Base-by-base conservation (phyloP, 768 basidiomycete species). In the Podaxis sp. region DNA sequence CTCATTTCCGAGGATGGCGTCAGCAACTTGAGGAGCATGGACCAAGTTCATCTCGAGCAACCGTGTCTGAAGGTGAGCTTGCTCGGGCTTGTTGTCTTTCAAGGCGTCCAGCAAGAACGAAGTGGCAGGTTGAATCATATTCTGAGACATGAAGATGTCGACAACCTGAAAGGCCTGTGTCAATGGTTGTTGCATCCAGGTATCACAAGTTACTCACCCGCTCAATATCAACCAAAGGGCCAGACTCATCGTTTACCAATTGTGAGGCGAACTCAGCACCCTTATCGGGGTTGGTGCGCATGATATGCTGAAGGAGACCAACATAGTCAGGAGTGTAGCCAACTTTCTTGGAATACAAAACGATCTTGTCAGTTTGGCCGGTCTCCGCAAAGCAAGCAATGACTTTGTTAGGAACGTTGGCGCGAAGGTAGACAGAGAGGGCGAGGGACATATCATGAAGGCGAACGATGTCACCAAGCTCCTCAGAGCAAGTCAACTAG, bases 311-410 rank as follows among this genome's bases (percentile, higher is more conserved):
- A 42, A 99, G 79, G 22, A 99, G 84, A 11, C 88, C 84, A 42
- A 92, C 89, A 76, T 94, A 99, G 71, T 99, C 97, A 6, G 97
- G 97, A 19, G 80, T 85, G 73, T 97, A 95, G 30, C 87, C 90
- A 63, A 99, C 96, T 73, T 98, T 97, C 86, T 99, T 98, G 3
- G 95, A 89, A 74, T 99, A 99, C 2, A 99, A 78, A 17, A 99
- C 85, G 64, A 99, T 99, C 83, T 99, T 99, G 76, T 98, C 96
- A 40, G 88, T 97, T 76, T 99, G 97, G 17, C 96, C 97, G 0
- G 95, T 95, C 79, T 99, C 97, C 4, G 96, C 97, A 73, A 99
- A 99, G 82, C 96, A 99, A 3, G 97, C 97, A 63, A 98, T 88
- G 72, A 98, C 96, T 80, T 99, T 99, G 83, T 95, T 97, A 52